Percentiles rank a stretch among this genome's conserved stretches.
phyloP scores from a whole-genome alignment of 306 rosid genomes.

The Cyclanthera cordifolia region DNA sequence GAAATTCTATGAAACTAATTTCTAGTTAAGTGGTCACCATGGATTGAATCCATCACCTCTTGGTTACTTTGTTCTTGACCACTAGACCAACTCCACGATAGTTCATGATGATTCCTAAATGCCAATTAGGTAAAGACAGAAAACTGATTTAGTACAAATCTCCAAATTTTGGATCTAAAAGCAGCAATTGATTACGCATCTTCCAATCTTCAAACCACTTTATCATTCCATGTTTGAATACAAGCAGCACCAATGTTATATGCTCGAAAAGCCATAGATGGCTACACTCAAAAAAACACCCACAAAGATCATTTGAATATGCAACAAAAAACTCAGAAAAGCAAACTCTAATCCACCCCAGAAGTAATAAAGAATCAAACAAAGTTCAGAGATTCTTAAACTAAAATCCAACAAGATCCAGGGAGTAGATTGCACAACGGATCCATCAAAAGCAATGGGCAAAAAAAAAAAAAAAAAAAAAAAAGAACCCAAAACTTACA shows the following conservation, averaged over 20 bases:
- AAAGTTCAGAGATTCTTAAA: neutral
- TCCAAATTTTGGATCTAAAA: neutral
- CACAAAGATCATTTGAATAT: neutral
- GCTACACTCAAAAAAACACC: neutral
- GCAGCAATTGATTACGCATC: neutral
- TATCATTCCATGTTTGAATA: neutral
- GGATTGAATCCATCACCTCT: no score
- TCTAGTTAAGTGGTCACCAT: no score
- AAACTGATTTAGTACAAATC: neutral
- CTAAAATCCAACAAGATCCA: neutral
- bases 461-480: neutral
- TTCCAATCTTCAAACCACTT: neutral
- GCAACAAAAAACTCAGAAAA: neutral
- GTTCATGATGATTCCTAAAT: neutral
- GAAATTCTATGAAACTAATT: no score
- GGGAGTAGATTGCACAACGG: neutral
- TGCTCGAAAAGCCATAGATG: neutral
- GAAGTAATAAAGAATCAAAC: neutral
- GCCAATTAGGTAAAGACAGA: neutral
- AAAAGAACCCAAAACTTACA: neutral
- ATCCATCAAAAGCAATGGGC: neutral
- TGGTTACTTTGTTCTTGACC: no score
- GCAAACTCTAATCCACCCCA: neutral
- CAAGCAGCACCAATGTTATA: neutral
- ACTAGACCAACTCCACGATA: no score